phyloP scores from a whole-genome alignment of 345 rosid genomes.

The Citrus sp. region DNA sequence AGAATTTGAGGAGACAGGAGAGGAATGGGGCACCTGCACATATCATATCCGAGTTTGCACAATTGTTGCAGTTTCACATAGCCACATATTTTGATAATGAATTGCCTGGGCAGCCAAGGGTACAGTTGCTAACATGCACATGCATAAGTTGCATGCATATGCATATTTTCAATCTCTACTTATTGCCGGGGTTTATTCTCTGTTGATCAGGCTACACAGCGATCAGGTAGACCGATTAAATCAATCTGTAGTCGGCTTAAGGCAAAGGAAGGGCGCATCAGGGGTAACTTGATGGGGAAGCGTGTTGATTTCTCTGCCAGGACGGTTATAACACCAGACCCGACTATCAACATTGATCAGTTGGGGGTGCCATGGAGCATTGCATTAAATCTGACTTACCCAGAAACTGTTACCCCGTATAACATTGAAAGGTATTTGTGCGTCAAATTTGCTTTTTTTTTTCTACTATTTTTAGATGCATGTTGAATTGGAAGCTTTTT shows the following conservation, averaged over 20 bases:
- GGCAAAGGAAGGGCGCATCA: conserved; percentile 95
- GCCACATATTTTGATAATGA: conserved; percentile 98
- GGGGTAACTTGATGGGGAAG: conserved; percentile 98
- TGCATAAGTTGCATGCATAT: neutral
- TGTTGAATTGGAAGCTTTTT: neutral
- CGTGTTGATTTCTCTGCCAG: conserved; percentile 98
- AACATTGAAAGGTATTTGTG: conserved; percentile 78
- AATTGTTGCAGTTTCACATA: conserved; percentile 88
- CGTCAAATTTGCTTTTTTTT: neutral
- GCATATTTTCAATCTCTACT: neutral
- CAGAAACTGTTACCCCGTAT: conserved; percentile 95
- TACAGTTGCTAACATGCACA: conserved; percentile 22
- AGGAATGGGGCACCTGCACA: conserved; percentile 97
- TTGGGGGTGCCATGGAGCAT: conserved; percentile 99
- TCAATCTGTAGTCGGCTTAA: conserved; percentile 95
- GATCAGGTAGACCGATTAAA: conserved; percentile 96
- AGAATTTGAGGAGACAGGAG: conserved; percentile 83
- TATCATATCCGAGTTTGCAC: conserved; percentile 93
- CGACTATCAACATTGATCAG: conserved; percentile 87
- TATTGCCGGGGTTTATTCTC: conserved; percentile 10
- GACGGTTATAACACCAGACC: conserved; percentile 99
- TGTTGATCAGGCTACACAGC: conserved; percentile 78
- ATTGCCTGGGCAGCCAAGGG: conserved; percentile 99
- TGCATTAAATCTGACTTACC: conserved; percentile 90
- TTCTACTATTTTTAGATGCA: neutral